A percentile compares a stretch with the other conserved stretches of the same genome.
Evolutionary conservation across 1,284 basidiomycete genomes (phyloP).

Genomic region (Schizophyllum amplum): DNA sequence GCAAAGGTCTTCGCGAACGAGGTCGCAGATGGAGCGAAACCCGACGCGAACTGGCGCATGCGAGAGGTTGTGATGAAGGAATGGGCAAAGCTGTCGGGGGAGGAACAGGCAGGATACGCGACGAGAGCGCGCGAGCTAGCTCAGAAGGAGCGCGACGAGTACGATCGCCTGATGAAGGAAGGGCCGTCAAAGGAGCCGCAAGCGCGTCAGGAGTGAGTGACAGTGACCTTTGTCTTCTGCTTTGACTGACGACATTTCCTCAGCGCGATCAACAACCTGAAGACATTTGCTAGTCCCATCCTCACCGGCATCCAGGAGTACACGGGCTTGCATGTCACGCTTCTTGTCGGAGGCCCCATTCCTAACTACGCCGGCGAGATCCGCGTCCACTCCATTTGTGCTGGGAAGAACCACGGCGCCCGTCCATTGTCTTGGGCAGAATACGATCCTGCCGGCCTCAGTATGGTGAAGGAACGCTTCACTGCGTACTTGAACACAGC

Average conservation of each 20-base stretch:
- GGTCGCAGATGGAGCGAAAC: neutral
- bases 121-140: neutral
- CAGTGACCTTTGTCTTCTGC: neutral
- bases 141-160: neutral
- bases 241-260: neutral
- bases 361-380: conserved; percentile 2
- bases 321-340: conserved; percentile 4
- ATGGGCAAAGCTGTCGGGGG: neutral
- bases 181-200: neutral
- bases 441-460: too few relatives aligned
- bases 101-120: neutral
- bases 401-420: too few relatives aligned
- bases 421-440: too few relatives aligned
- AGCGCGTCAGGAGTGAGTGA: conserved; percentile 1
- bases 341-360: conserved; percentile 4
- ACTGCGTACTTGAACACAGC: too few relatives aligned
- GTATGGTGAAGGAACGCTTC: too few relatives aligned
- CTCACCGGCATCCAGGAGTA: neutral
- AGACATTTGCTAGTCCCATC: neutral
- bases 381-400: neutral
- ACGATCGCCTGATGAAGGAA: neutral
- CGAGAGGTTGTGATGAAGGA: neutral
- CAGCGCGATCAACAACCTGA: neutral
- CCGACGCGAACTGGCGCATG: conserved; percentile 1
- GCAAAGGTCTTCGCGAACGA: neutral